A percentile compares a stretch with the other conserved stretches of the same genome.
phyloP scores from a whole-genome alignment of 2,329 filamentous ascomycete species.

The Didymosphaeria variabile region DNA sequence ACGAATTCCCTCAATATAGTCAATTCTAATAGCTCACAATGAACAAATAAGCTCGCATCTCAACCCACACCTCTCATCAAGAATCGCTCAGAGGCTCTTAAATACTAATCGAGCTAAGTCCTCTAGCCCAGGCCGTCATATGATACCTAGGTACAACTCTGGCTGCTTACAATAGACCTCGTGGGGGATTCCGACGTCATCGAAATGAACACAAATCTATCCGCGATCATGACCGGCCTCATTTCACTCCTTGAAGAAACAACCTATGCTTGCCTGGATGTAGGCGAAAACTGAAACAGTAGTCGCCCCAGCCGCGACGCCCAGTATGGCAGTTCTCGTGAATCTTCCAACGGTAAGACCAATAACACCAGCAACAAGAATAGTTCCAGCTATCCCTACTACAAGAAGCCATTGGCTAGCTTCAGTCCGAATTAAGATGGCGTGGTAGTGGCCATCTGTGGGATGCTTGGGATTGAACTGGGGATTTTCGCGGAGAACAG shows the following conservation, averaged over 20 bases:
- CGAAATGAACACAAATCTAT: not conserved
- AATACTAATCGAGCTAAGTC: no score
- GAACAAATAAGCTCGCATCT: no score
- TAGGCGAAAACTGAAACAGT: not conserved
- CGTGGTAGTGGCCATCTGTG: not conserved
- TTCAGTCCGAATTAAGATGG: not conserved
- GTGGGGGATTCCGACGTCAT: not conserved
- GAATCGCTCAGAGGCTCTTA: no score
- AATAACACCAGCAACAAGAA: not conserved
- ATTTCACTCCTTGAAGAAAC: not conserved
- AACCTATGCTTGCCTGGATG: not conserved
- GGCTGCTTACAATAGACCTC: not conserved
- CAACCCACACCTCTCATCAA: no score
- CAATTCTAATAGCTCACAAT: no score
- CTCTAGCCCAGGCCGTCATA: no score
- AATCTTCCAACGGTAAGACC: not conserved
- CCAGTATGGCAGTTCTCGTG: not conserved
- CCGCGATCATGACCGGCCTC: not conserved
- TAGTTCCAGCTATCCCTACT: not conserved
- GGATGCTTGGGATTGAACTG: not conserved
- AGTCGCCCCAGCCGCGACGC: not conserved
- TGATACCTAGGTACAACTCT: no score
- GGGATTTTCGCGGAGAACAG: not conserved
- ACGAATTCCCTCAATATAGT: not conserved
- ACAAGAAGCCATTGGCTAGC: not conserved